Evolutionary conservation across 1,139 yeast genomes (phyloP).

Genomic region (Eremothecium coryli): DNA sequence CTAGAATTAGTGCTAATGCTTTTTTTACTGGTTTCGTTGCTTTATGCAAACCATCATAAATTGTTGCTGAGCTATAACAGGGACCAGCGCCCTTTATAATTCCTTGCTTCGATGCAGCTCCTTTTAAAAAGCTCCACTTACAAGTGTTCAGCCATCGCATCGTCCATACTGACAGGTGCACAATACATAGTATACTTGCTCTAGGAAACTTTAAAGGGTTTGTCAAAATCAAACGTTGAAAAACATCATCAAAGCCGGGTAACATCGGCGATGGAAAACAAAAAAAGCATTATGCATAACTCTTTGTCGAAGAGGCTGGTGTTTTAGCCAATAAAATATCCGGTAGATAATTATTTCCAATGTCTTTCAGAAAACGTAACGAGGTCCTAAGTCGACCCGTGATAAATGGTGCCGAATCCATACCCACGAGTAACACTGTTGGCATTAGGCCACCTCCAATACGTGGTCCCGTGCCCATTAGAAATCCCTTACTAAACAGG

Average conservation of each 20-base stretch:
- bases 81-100: neutral
- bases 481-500: conserved; percentile 7
- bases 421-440: no score
- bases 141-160: neutral
- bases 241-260: conserved; percentile 4
- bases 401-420: no score
- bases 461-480: conserved; percentile 11
- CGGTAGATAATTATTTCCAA: no score
- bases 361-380: conserved; percentile 68
- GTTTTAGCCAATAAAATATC: no score
- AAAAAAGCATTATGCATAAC: no score
- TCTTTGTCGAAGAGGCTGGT: no score
- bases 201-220: neutral
- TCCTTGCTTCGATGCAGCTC: neutral
- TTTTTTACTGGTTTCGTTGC: conserved; percentile 4
- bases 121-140: neutral
- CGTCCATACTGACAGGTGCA: neutral
- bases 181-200: no score
- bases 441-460: no score
- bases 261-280: neutral
- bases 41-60: neutral
- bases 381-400: conserved; percentile 36
- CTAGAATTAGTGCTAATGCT: conserved; percentile 31
- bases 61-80: no score
- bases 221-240: neutral